Base-by-base conservation (phyloP, 2,329 filamentous ascomycete species). In the Geosmithia putterillii region DNA sequence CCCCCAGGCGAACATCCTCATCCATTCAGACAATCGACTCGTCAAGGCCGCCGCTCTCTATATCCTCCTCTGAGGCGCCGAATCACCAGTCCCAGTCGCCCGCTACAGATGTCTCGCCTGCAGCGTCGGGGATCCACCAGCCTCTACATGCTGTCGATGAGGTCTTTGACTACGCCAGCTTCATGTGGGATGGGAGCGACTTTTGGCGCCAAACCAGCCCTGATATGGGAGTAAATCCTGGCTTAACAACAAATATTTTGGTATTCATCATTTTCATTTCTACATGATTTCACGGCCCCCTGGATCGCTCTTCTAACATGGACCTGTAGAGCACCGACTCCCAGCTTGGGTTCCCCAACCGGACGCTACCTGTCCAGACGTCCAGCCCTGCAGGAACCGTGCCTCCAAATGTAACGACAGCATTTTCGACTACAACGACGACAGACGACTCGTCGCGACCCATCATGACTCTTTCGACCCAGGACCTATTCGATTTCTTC, bases 401-500 rank as follows among this genome's bases (percentile, higher is more conserved):
- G 17, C 18, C 40, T 10, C 40, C 14, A 18, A 32, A 17, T 14
- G 25, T 7, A 28, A 21, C 19, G 15, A 50, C 14, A 54, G 53
- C 37, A 50, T 47, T n/a, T n/a, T n/a, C n/a, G n/a, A n/a, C n/a
- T 47, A 46, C 17, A 50, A 47, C 23, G 7, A 10, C 23, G 10
- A 32, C 28, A 12, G 28, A 32, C 10, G 28, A 32, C 28, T 46
- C 46, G 7, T 34, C 36, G n/a, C 49, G 45, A 1, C 35, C 42
- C 1, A 7, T 38, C 2, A 17, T 48, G 18, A 45, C 46, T 6
- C 45, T 41, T n/a, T 46, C 44, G 7, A 48, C 45, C 23, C 50
- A 57, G 2, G 54, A 58, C 12, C 52, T 73, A 2, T 59, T 73
- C 46, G 65, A 70, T 38, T 71, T 70, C 43, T 74, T 74, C 45